Conservation (phyloP, 2,329 filamentous ascomycete genomes). For the Fusarium sp. region DNA sequence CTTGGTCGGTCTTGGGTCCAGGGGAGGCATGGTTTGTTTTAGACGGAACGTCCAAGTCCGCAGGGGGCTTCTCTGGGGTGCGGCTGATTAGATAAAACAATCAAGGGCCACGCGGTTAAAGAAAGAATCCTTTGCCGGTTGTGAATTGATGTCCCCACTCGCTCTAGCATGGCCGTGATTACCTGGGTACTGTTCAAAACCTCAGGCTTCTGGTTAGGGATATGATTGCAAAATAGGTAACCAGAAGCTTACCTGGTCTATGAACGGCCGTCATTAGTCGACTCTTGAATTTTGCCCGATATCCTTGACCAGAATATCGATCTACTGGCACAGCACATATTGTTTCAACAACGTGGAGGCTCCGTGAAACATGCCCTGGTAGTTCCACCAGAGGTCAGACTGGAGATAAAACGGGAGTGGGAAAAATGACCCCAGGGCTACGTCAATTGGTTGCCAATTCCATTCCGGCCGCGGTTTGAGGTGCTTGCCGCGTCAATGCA, state of each 20-base stretch:
- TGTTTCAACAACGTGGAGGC: too few species aligned
- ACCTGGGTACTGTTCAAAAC: too few species aligned
- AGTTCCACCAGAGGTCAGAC: not conserved
- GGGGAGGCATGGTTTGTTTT: slow-evolving; percentile 1
- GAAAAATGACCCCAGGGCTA: not conserved
- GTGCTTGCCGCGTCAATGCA: slow-evolving; percentile 14
- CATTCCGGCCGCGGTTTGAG: not conserved
- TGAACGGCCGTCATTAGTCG: too few species aligned
- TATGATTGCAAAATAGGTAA: too few species aligned
- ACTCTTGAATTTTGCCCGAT: too few species aligned
- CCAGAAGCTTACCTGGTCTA: too few species aligned
- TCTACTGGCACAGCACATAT: too few species aligned
- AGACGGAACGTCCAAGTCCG: not conserved
- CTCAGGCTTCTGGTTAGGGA: too few species aligned
- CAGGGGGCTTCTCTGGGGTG: not conserved
- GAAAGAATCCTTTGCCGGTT: too few species aligned
- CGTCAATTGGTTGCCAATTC: not conserved
- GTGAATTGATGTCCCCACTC: too few species aligned
- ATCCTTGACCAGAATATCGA: too few species aligned
- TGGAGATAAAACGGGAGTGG: slow-evolving; percentile 22
- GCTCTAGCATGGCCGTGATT: too few species aligned
- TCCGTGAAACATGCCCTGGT: not conserved
- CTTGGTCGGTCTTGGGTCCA: not conserved
- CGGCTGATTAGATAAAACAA: slow-evolving; percentile 12
- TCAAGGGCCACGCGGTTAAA: not conserved